Percentiles rank a stretch among this genome's conserved stretches.
Conservation (phyloP, 345 rosid species). For the Kernera saxatilis region DNA sequence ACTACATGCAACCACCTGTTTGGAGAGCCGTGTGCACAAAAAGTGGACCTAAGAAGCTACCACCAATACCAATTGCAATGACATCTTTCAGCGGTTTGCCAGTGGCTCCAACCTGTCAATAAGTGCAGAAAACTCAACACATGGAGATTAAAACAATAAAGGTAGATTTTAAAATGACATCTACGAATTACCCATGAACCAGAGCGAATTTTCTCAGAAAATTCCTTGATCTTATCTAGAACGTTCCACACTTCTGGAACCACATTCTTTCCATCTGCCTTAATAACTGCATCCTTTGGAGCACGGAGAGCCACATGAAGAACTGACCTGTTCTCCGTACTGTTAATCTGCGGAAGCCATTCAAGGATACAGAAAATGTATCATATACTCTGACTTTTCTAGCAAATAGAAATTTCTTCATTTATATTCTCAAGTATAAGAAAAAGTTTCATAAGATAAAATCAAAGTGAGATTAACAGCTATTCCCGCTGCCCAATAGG, state of each 20-base stretch:
- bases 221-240: constrained; percentile 76
- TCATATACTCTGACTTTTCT: background rate
- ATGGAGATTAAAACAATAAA: background rate
- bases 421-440: background rate
- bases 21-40: constrained; percentile 94
- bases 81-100: constrained; percentile 86
- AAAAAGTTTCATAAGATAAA: background rate
- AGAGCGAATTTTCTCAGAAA: constrained; percentile 80
- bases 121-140: constrained; percentile 19
- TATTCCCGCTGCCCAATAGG: background rate
- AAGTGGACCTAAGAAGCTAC: constrained; percentile 95
- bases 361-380: background rate
- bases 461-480: constrained; percentile 5
- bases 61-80: constrained; percentile 89
- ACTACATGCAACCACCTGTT: constrained; percentile 50
- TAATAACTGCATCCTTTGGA: constrained; percentile 64
- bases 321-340: constrained; percentile 90
- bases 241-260: constrained; percentile 93
- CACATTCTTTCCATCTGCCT: constrained; percentile 80
- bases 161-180: background rate
- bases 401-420: background rate
- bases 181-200: constrained; percentile 76
- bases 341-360: constrained; percentile 60
- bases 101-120: constrained; percentile 85
- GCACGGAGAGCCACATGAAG: constrained; percentile 97